Percentiles rank a stretch among this genome's conserved stretches.
Conservation (phyloP, 768 basidiomycete genomes). For the Rhodosporidiobolus sp. region DNA sequence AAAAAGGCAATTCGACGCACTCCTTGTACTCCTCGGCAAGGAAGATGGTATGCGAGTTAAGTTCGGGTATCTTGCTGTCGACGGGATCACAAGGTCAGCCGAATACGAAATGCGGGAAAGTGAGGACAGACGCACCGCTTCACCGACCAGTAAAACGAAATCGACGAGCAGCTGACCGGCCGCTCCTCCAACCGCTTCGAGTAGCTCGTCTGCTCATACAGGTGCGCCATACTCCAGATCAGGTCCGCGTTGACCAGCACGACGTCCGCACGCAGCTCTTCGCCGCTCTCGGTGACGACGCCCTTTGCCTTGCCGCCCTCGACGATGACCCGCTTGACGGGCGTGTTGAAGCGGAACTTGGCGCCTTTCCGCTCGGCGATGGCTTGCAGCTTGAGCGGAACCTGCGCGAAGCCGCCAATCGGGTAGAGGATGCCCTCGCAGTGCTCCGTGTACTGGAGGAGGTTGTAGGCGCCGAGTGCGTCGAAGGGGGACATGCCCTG, state of each 20-base stretch:
- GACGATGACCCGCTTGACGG: constrained; percentile 48
- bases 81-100: not conserved
- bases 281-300: constrained; percentile 47
- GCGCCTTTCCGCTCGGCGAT: constrained; percentile 49
- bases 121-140: constrained; percentile 42
- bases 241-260: constrained; percentile 54
- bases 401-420: constrained; percentile 44
- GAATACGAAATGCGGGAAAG: not conserved
- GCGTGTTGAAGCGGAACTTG: constrained; percentile 48
- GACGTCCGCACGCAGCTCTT: constrained; percentile 29
- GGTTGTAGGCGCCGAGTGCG: constrained; percentile 52
- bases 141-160: constrained; percentile 54
- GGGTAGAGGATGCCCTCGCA: constrained; percentile 50
- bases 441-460: constrained; percentile 52
- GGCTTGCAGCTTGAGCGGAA: constrained; percentile 48
- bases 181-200: constrained; percentile 36
- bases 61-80: constrained; percentile 36
- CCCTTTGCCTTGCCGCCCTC: constrained; percentile 47
- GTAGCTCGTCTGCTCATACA: constrained; percentile 45
- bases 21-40: constrained; percentile 52
- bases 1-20: constrained; percentile 27
- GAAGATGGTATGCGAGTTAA: constrained; percentile 54
- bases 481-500: constrained; percentile 51
- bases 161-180: constrained; percentile 49
- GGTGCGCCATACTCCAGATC: constrained; percentile 51